Percentiles rank a stretch among this genome's conserved stretches.
Conservation (phyloP, 2,329 filamentous ascomycete species). For the Alternaria longipes region DNA sequence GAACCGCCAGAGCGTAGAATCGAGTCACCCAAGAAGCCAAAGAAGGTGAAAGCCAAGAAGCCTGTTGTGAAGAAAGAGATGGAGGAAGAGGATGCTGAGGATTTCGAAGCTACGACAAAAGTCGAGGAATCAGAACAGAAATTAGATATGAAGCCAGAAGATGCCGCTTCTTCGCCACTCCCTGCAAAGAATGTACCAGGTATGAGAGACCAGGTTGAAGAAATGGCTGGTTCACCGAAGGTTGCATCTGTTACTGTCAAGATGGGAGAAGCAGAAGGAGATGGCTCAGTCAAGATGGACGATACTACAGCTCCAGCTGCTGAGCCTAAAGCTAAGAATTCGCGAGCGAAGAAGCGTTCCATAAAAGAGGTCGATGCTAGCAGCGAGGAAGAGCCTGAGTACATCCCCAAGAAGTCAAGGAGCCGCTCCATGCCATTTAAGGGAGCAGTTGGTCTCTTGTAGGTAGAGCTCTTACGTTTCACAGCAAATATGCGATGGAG, state of each 20-base stretch:
- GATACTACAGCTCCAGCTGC: neutral
- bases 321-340: conserved; percentile 2
- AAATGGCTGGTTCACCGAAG: neutral
- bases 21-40: conserved; percentile 40
- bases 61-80: conserved; percentile 22
- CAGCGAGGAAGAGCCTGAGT: conserved; percentile 15
- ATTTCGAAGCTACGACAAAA: neutral
- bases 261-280: neutral
- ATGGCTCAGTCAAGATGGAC: neutral
- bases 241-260: neutral
- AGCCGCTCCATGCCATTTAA: conserved; percentile 14
- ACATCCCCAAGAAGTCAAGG: conserved; percentile 26
- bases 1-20: conserved; percentile 48
- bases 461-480: neutral
- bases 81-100: neutral
- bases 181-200: neutral
- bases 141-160: neutral
- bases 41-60: conserved; percentile 27
- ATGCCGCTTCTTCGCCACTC: neutral
- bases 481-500: neutral
- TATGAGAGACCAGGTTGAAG: neutral
- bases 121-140: neutral
- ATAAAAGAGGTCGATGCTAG: conserved; percentile 7
- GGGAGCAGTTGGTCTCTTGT: neutral
- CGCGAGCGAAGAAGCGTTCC: conserved; percentile 21